Base-by-base conservation (phyloP, 1,139 yeast species). In the Yamadazyma conglobata region DNA sequence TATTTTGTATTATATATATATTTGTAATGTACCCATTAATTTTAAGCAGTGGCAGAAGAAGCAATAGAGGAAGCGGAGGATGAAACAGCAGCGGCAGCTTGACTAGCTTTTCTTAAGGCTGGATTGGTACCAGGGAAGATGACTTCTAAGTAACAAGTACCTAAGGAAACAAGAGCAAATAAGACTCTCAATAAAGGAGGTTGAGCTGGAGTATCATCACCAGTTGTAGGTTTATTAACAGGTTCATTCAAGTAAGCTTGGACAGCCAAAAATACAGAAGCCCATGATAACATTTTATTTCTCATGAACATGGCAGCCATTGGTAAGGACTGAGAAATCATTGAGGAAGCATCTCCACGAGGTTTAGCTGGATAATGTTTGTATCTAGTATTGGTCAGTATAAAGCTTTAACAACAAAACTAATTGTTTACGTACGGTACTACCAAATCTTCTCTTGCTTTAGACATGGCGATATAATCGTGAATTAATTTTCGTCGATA, bases 251-350 rank as follows among this genome's bases (percentile, higher is more conserved):
- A 60, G 50, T 52, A 73, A 4, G 70, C 47, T 49, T 73, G 79
- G 16, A 74, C 42, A 7, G 79, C 63, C 31, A 75, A 60, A 50
- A 74, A 74, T 28, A 74, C 50, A 10, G 79, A 58, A 4, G 76
- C 59, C 80, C 80, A 75, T n/a, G 79, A 64, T 44, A 75, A 60
- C 52, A 74, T 56, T 46, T 69, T 73, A 48, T 71, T 71, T 49
- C 58, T 65, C 60, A 70, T 50, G 43, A 70, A 69, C 78, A 78
- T 76, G 26, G 84, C 83, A 6, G 80, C 79, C 81, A 78, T 75
- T 22, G 85, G 84, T 59, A 77, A 70, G 12, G 80, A 64, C 51
- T 77, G 83, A 18, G 77, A 64, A 22, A 78, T 55, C 50, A 69
- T 56, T 22, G 69, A 60, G 3, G 70, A 50, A 11, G 70, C 64